These are phyloP conservation scores for Pistacia vera DNA, from an alignment of 345 rosid genomes.

Conservation along the genomic window DNA sequence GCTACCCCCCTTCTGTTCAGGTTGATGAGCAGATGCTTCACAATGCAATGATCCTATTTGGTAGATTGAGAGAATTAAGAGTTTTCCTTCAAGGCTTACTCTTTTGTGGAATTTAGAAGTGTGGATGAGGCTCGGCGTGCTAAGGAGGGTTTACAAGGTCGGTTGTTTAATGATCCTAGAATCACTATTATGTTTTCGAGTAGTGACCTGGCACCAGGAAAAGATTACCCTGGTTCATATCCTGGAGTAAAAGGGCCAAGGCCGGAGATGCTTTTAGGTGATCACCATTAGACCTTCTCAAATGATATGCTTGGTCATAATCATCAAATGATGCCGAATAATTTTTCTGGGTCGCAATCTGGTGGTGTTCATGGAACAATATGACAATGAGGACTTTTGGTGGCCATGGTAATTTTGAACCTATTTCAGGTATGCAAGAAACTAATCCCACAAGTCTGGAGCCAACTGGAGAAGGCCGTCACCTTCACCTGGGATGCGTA, in stretches of 20 bases:
- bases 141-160: constrained; percentile 92
- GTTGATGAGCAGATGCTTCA: constrained; percentile 96
- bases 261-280: constrained; percentile 52
- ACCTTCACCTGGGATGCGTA: constrained; percentile 55
- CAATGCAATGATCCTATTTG: constrained; percentile 96
- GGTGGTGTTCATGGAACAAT: constrained; percentile 42
- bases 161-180: constrained; percentile 89
- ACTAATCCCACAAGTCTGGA: constrained; percentile 36
- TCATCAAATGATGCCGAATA: constrained; percentile 36
- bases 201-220: constrained; percentile 65
- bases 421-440: constrained; percentile 39
- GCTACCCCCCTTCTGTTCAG: constrained; percentile 90
- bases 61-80: constrained; percentile 87
- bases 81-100: constrained; percentile 76
- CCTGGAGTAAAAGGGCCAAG: constrained; percentile 61
- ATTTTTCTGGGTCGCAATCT: constrained; percentile 35
- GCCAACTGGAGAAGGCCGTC: constrained; percentile 68
- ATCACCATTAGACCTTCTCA: constrained; percentile 47
- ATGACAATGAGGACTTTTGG: constrained; percentile 43
- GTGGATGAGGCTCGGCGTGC: constrained; percentile 95
- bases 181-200: constrained; percentile 83
- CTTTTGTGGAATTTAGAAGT: constrained; percentile 96
- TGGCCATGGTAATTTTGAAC: constrained; percentile 57
- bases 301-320: constrained; percentile 51
- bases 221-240: constrained; percentile 50